Conservation (phyloP, 1,284 basidiomycete genomes). For the Ceratobasidium sp. region DNA sequence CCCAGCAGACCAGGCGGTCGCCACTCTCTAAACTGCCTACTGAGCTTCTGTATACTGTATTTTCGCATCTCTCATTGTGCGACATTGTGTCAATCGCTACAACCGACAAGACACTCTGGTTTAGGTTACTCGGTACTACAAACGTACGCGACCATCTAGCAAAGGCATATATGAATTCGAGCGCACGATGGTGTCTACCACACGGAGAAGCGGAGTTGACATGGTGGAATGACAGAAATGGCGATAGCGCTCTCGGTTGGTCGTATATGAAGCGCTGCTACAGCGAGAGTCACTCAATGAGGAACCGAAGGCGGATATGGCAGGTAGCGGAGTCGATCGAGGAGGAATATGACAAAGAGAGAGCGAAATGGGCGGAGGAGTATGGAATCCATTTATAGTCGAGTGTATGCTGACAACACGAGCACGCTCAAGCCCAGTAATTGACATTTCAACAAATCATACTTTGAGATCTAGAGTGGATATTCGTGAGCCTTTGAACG, state of each 20-base stretch:
- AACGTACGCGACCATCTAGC: constrained; percentile 1
- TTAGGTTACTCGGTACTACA: not conserved
- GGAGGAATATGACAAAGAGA: constrained; percentile 9
- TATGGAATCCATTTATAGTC: not conserved
- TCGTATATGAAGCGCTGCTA: constrained; percentile 18
- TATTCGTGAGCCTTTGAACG: no score
- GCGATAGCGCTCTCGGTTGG: constrained; percentile 21
- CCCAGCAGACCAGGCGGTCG: not conserved
- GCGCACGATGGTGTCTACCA: constrained; percentile 26
- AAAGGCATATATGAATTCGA: constrained; percentile 10
- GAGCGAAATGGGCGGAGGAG: not conserved
- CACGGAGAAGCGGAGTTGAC: constrained; percentile 17
- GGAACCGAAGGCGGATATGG: constrained; percentile 32
- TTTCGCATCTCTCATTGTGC: not conserved
- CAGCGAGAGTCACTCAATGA: constrained; percentile 29
- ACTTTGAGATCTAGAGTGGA: no score
- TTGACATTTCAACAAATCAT: not conserved
- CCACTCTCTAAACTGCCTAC: constrained; percentile 3
- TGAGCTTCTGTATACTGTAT: not conserved
- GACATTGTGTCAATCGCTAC: not conserved
- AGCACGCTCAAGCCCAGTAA: not conserved
- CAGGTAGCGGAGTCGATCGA: constrained; percentile 20
- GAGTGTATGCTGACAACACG: not conserved
- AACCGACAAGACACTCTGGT: not conserved
- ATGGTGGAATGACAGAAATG: constrained; percentile 34